Base-by-base conservation (phyloP, 495 filamentous ascomycete genomes). In the Annulohypoxylon moriforme region DNA sequence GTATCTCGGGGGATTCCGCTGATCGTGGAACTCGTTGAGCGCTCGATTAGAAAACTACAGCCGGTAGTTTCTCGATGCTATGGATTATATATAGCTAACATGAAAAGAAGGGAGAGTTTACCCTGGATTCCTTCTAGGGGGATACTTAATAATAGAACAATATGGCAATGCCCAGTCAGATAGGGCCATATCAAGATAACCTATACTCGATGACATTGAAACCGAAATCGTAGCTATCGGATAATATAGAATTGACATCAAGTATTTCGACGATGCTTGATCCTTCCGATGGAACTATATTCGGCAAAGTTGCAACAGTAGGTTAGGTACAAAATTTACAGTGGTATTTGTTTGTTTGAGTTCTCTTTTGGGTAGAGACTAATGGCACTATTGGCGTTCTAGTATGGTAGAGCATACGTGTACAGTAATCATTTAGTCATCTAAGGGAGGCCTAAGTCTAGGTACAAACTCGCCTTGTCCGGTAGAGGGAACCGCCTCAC, bases 401-500 rank as follows among this genome's bases (percentile, higher is more conserved):
- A 57, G 13, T 55, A 29, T n/a, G 42, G 44, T 27, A 67, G 42
- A 55, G 20, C 36, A 8, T 59, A 66, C 27, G 31, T 27, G 53
- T 50, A 67, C 14, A 67, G 44, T 50, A 67, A 49, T 20, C 18
- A 14, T 67, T 67, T 60, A 67, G 55, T 46, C 29, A 60, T 38
- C 44, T 38, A 60, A 50, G 33, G 62, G 31, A 47, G 75, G 16
- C 25, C 49, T 56, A 40, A 55, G 66, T 16, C 36, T 55, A 56
- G 59, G 52, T 40, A 68, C 50, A 68, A 68, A 40, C 50, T 34
- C 34, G 50, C 38, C 40, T 52, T 38, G 18, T 34, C 42, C n/a
- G 31, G 29, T 9, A 25, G 24, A 36, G 27, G 66, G 58, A 49
- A 69, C 67, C 67, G 67, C 52, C 53, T 64, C n/a, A 24, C 46